phyloP scores from a whole-genome alignment of 768 basidiomycete genomes.

The Podaxis sp. region DNA sequence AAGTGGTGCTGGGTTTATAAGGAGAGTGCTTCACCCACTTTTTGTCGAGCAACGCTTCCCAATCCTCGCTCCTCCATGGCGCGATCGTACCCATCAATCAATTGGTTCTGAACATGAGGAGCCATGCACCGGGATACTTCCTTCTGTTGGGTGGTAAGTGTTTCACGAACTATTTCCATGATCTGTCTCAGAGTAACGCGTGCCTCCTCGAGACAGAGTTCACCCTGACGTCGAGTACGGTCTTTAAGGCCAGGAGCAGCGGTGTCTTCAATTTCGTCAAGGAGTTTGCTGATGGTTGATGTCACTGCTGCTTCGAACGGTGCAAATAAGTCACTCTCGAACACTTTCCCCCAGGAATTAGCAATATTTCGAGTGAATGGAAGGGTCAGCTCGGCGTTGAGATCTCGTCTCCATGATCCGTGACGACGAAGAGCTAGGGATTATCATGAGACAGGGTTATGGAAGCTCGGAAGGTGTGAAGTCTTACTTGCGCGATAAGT shows the following conservation, averaged over 20 bases:
- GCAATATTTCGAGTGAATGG: slow-evolving; percentile 64
- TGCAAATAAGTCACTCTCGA: slow-evolving; percentile 56
- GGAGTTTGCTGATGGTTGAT: slow-evolving; percentile 38
- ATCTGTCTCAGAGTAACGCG: slow-evolving; percentile 47
- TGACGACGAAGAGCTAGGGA: slow-evolving; percentile 48
- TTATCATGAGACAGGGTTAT: neutral
- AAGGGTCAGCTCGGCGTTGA: slow-evolving; percentile 57
- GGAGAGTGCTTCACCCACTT: slow-evolving; percentile 34
- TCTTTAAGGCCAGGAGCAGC: slow-evolving; percentile 55
- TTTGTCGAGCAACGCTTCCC: slow-evolving; percentile 62
- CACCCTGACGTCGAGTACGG: slow-evolving; percentile 48
- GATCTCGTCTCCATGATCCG: slow-evolving; percentile 54
- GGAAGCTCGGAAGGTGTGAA: neutral
- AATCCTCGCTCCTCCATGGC: slow-evolving; percentile 55
- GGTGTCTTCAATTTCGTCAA: slow-evolving; percentile 51
- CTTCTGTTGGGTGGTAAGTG: slow-evolving; percentile 55
- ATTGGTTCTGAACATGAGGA: slow-evolving; percentile 53
- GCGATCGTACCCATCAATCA: slow-evolving; percentile 49
- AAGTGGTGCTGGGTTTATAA: neutral
- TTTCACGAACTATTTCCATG: slow-evolving; percentile 47
- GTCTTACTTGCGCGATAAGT: slow-evolving; percentile 57
- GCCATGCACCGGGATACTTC: slow-evolving; percentile 57
- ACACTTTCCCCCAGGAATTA: slow-evolving; percentile 56
- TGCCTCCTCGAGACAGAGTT: slow-evolving; percentile 52
- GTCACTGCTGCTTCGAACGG: slow-evolving; percentile 42